Conservation (phyloP, 805 yeast species). For the Pichia nanzhaoensis region DNA sequence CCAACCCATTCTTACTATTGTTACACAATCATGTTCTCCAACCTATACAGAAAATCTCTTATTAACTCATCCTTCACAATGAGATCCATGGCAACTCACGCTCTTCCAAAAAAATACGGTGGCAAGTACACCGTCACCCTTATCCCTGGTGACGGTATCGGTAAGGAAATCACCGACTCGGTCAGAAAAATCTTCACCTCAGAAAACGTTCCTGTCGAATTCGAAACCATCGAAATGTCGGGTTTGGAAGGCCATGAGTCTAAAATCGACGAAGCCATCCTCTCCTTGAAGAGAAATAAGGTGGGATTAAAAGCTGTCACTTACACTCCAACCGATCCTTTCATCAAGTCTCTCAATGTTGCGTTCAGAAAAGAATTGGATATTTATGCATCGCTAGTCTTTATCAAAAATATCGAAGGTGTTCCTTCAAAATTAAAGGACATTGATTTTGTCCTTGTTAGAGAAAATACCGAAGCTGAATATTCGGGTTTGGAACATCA, state of each 20-base stretch:
- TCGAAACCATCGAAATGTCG: slow-evolving; percentile 76
- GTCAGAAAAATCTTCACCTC: slow-evolving; percentile 84
- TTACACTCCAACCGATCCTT: slow-evolving; percentile 76
- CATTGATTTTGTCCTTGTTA: slow-evolving; percentile 87
- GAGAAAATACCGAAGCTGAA: slow-evolving; percentile 99
- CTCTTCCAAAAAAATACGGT: slow-evolving; percentile 85
- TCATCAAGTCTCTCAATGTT: slow-evolving; percentile 84
- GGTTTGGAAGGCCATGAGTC: slow-evolving; percentile 42
- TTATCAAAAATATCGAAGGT: slow-evolving; percentile 91
- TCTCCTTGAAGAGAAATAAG: slow-evolving; percentile 90
- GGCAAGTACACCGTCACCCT: slow-evolving; percentile 91
- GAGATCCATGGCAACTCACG: slow-evolving; percentile 29
- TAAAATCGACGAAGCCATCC: slow-evolving; percentile 74
- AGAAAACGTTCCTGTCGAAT: slow-evolving; percentile 86
- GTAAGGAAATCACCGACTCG: slow-evolving; percentile 90
- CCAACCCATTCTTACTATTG: not conserved
- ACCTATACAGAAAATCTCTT: slow-evolving; percentile 17
- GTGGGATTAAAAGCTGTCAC: slow-evolving; percentile 95
- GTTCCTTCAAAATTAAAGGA: slow-evolving; percentile 83
- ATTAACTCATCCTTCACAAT: slow-evolving; percentile 13
- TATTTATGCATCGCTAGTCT: slow-evolving; percentile 90
- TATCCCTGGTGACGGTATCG: slow-evolving; percentile 98
- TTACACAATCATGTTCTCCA: slow-evolving; percentile 22
- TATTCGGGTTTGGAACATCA: slow-evolving; percentile 98
- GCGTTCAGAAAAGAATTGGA: slow-evolving; percentile 95